Percentiles rank a stretch among this genome's conserved stretches.
Conservation (phyloP, 129 eudicot species). For the Pulicaria dysenterica region DNA sequence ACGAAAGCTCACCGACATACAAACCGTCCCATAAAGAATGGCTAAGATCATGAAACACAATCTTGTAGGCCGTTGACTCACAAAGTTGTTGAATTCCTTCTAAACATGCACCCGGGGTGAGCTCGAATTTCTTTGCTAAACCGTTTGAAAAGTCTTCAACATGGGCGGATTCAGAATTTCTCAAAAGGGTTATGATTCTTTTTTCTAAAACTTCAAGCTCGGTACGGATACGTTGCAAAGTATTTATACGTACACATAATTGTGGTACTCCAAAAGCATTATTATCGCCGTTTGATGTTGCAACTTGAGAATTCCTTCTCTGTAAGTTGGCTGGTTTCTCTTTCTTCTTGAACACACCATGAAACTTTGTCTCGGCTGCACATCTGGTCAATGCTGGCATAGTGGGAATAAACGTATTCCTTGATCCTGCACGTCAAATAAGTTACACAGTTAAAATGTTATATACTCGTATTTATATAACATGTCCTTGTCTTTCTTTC, state of each 20-base stretch:
- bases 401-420: constrained; percentile 71
- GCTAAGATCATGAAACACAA: constrained; percentile 79
- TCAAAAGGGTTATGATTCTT: constrained; percentile 78
- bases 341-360: constrained; percentile 81
- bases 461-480: background rate
- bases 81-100: constrained; percentile 89
- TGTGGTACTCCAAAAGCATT: constrained; percentile 69
- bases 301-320: constrained; percentile 68
- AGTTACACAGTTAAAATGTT: constrained; percentile 1
- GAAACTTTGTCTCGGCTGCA: constrained; percentile 59
- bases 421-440: constrained; percentile 63
- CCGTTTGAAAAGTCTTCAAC: constrained; percentile 81
- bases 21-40: constrained; percentile 82
- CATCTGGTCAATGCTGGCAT: constrained; percentile 98
- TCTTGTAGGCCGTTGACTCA: constrained; percentile 72
- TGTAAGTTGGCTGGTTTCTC: constrained; percentile 65
- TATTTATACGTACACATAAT: constrained; percentile 80
- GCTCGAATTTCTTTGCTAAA: constrained; percentile 71
- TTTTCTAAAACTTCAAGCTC: constrained; percentile 84
- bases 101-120: constrained; percentile 68
- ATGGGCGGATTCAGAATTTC: constrained; percentile 87
- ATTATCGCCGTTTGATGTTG: constrained; percentile 57
- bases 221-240: constrained; percentile 65
- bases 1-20: constrained; percentile 77
- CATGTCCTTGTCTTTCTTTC: background rate